phyloP scores from a whole-genome alignment of 2,329 filamentous ascomycete genomes.

The Aulographum hederae region DNA sequence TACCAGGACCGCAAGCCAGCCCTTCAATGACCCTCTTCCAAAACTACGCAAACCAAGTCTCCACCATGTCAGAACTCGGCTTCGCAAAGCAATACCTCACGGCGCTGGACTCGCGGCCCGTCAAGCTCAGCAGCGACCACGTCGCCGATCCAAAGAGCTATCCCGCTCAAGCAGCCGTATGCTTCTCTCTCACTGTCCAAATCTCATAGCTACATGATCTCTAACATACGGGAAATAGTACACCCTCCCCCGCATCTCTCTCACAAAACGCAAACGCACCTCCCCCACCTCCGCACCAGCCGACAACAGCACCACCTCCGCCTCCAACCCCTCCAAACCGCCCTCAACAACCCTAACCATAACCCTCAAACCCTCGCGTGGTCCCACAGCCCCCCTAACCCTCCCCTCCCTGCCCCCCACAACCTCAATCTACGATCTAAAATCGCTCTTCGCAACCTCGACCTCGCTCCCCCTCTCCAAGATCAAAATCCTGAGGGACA shows the following conservation, averaged over 20 bases:
- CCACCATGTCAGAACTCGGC: slow-evolving; percentile 41
- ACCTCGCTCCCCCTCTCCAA: slow-evolving; percentile 44
- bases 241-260: slow-evolving; percentile 51
- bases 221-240: slow-evolving; percentile 41
- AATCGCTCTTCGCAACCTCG: slow-evolving; percentile 45
- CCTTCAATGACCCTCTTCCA: too few relatives aligned
- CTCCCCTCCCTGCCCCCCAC: slow-evolving; percentile 42
- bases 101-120: slow-evolving; percentile 57
- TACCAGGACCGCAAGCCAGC: too few relatives aligned
- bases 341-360: slow-evolving; percentile 35
- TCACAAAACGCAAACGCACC: slow-evolving; percentile 10
- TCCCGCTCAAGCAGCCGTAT: slow-evolving; percentile 57
- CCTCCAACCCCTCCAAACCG: slow-evolving; percentile 8
- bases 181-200: slow-evolving; percentile 12
- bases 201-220: slow-evolving; percentile 4
- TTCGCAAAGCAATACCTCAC: slow-evolving; percentile 76
- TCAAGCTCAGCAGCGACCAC: slow-evolving; percentile 77
- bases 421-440: slow-evolving; percentile 65
- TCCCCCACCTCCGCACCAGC: slow-evolving; percentile 22
- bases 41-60: too few relatives aligned
- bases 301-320: slow-evolving; percentile 18
- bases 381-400: slow-evolving; percentile 49
- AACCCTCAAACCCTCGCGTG: slow-evolving; percentile 58
- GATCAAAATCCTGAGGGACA: slow-evolving; percentile 70
- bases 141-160: slow-evolving; percentile 71